Percentiles rank a stretch among this genome's conserved stretches.
These are phyloP conservation scores for Leccinum sublutescens DNA, from an alignment of 768 basidiomycete species.

Conservation along the genomic window DNA sequence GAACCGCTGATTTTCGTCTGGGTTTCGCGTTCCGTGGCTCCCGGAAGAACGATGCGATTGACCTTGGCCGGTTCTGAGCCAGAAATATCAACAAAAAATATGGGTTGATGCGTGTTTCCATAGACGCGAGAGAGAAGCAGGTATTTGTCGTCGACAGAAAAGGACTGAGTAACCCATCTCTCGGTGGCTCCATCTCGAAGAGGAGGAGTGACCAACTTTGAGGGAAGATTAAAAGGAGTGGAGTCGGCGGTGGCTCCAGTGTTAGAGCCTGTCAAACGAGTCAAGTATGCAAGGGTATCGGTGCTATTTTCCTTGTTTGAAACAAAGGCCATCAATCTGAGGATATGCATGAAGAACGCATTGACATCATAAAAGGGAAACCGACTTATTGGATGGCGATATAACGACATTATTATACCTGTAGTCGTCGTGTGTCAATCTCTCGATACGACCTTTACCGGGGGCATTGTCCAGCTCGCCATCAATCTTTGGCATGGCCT, in stretches of 20 bases:
- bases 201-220: conserved; percentile 35
- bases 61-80: conserved; percentile 23
- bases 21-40: conserved; percentile 31
- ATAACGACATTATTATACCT: conserved; percentile 30
- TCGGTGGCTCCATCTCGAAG: conserved; percentile 32
- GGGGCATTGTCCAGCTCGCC: conserved; percentile 40
- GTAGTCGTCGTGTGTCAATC: conserved; percentile 40
- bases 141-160: conserved; percentile 41
- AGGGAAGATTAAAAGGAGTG: conserved; percentile 32
- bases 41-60: conserved; percentile 35
- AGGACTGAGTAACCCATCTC: conserved; percentile 30
- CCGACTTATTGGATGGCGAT: conserved; percentile 39
- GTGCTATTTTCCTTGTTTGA: conserved; percentile 42
- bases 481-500: conserved; percentile 34
- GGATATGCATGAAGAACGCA: conserved; percentile 6
- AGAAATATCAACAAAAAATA: conserved; percentile 37
- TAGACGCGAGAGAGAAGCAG: conserved; percentile 32
- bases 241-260: conserved; percentile 31
- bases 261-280: conserved; percentile 31
- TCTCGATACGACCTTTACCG: conserved; percentile 40
- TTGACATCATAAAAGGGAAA: background rate
- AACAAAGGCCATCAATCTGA: conserved; percentile 37
- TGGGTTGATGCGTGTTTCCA: conserved; percentile 27
- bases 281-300: conserved; percentile 38
- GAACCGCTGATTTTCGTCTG: conserved; percentile 19